A percentile compares a stretch with the other conserved stretches of the same genome.
Evolutionary conservation across 2,329 filamentous ascomycete genomes (phyloP).

Genomic region (Exophiala mesophila): DNA sequence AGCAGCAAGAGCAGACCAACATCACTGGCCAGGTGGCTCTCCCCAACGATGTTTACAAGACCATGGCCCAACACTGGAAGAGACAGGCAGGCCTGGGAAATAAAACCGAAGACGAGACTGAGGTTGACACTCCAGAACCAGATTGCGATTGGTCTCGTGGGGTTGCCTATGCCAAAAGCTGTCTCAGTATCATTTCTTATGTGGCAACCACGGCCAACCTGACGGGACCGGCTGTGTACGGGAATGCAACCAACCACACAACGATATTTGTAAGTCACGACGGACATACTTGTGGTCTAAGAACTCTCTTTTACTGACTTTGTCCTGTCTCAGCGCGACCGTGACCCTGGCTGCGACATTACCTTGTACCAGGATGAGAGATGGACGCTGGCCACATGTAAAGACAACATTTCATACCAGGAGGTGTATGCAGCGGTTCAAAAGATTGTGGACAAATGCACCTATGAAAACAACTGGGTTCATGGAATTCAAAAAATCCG

Average conservation of each 20-base stretch:
- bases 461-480: neutral
- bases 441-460: constrained; percentile 1
- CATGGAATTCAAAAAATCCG: neutral
- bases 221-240: too few species aligned
- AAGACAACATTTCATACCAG: neutral
- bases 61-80: neutral
- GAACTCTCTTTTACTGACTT: too few species aligned
- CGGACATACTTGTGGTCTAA: too few species aligned
- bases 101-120: neutral
- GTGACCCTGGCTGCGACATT: neutral
- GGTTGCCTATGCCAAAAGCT: neutral
- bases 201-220: too few species aligned
- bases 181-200: too few species aligned
- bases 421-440: constrained; percentile 1
- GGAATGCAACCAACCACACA: too few species aligned
- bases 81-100: neutral
- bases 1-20: neutral
- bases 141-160: neutral
- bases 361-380: neutral
- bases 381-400: neutral
- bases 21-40: neutral
- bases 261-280: too few species aligned
- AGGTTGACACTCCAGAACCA: neutral
- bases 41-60: neutral
- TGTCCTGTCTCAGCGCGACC: too few species aligned